A percentile compares a stretch with the other conserved stretches of the same genome.
phyloP scores from a whole-genome alignment of 257 asterid genomes.

The Agastache rugosa region DNA sequence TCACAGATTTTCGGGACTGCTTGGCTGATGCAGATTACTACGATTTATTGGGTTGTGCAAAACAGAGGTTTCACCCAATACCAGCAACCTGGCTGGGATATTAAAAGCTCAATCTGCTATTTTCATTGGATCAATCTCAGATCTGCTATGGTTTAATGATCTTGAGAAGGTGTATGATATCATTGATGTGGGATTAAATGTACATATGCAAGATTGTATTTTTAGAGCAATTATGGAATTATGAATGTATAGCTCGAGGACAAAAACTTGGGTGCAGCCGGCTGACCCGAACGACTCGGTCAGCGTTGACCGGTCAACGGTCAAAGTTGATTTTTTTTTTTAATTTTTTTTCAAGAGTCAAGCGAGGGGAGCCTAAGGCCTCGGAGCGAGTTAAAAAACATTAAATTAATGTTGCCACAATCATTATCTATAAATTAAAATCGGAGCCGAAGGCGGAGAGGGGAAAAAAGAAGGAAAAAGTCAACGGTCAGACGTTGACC shows the following conservation, averaged over 20 bases:
- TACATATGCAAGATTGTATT: slow-evolving; percentile 9
- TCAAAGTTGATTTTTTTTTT: too few relatives aligned
- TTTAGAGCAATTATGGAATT: background rate
- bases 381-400: too few relatives aligned
- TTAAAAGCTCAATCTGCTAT: slow-evolving; percentile 33
- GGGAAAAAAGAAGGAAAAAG: too few relatives aligned
- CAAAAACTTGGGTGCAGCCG: too few relatives aligned
- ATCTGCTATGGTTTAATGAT: background rate
- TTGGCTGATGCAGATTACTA: slow-evolving; percentile 57
- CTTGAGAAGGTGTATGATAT: slow-evolving; percentile 3
- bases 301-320: too few relatives aligned
- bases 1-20: slow-evolving; percentile 77
- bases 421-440: too few relatives aligned
- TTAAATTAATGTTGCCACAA: too few relatives aligned
- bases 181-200: slow-evolving; percentile 11
- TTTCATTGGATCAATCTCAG: background rate
- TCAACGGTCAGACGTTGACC: too few relatives aligned
- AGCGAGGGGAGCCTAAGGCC: too few relatives aligned
- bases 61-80: slow-evolving; percentile 66
- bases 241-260: background rate
- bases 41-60: slow-evolving; percentile 64
- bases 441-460: too few relatives aligned
- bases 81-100: slow-evolving; percentile 77
- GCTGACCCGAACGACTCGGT: too few relatives aligned
- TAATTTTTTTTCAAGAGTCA: too few relatives aligned